These are phyloP conservation scores for Lathyrus tuberosus DNA, from an alignment of 306 rosid genomes.

Conservation along the genomic window DNA sequence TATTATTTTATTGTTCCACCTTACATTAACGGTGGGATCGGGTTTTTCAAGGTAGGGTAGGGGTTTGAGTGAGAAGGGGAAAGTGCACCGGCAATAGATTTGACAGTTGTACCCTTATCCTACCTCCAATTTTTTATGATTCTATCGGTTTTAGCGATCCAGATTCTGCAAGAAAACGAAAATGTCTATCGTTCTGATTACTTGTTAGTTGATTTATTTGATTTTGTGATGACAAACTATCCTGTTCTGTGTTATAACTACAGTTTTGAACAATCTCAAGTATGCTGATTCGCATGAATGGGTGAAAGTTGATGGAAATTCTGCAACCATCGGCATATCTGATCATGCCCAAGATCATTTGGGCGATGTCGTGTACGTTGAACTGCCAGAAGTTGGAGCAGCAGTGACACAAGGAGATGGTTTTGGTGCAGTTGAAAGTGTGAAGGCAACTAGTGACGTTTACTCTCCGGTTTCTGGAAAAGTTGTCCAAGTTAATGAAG, in stretches of 20 bases:
- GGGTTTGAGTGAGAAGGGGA: background rate
- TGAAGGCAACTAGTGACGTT: conserved; percentile 93
- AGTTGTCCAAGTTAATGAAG: conserved; percentile 70
- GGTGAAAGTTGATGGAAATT: conserved; percentile 82
- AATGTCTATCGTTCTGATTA: conserved; percentile 14
- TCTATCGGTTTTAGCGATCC: too few relatives aligned
- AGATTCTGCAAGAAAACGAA: background rate
- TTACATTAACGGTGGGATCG: background rate
- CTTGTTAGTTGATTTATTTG: conserved; percentile 19
- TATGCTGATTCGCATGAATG: conserved; percentile 87
- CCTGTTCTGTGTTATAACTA: conserved; percentile 34
- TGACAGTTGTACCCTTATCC: background rate
- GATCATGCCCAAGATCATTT: conserved; percentile 97
- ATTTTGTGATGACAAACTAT: conserved; percentile 12
- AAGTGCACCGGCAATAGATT: background rate
- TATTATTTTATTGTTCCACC: too few relatives aligned
- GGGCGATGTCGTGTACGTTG: conserved; percentile 94
- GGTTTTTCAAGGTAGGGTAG: background rate
- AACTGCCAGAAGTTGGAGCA: conserved; percentile 78
- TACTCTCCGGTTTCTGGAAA: conserved; percentile 89
- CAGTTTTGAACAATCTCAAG: conserved; percentile 80
- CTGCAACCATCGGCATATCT: conserved; percentile 81
- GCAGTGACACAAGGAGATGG: conserved; percentile 63
- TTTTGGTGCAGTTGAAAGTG: conserved; percentile 97
- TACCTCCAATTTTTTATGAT: background rate